phyloP scores from a whole-genome alignment of 225 moss, liverwort and hornwort species.

The Straminergon stramineum region DNA sequence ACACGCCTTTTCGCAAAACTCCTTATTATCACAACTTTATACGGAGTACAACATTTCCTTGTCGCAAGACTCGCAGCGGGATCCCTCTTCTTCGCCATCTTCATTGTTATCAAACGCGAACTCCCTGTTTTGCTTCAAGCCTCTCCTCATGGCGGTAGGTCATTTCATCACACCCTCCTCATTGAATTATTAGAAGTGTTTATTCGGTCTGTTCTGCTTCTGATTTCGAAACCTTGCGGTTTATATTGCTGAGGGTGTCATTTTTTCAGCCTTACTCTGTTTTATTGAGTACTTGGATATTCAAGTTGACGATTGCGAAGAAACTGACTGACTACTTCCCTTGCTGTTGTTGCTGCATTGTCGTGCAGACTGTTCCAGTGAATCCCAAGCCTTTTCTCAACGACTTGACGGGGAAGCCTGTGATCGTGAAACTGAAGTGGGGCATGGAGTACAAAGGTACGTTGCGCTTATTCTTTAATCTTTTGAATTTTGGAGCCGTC shows the following conservation, averaged over 20 bases:
- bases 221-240: not conserved
- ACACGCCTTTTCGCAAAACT: not conserved
- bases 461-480: not conserved
- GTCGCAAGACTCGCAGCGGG: not conserved
- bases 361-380: conserved; percentile 74
- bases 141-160: conserved; percentile 14
- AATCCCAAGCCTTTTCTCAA: conserved; percentile 95
- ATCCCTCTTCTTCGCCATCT: not conserved
- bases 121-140: not conserved
- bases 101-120: not conserved
- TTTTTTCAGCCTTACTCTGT: not conserved
- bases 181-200: too few relatives aligned
- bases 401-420: conserved; percentile 92
- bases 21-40: not conserved
- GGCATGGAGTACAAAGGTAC: conserved; percentile 98
- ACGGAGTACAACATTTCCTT: too few relatives aligned
- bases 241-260: not conserved
- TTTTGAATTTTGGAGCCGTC: not conserved
- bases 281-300: not conserved
- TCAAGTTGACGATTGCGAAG: not conserved
- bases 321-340: not conserved
- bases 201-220: not conserved
- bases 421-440: conserved; percentile 96
- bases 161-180: not conserved
- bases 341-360: not conserved